These are phyloP conservation scores for Spiromastix sp. DNA, from an alignment of 2,329 filamentous ascomycete genomes.

Conservation along the genomic window DNA sequence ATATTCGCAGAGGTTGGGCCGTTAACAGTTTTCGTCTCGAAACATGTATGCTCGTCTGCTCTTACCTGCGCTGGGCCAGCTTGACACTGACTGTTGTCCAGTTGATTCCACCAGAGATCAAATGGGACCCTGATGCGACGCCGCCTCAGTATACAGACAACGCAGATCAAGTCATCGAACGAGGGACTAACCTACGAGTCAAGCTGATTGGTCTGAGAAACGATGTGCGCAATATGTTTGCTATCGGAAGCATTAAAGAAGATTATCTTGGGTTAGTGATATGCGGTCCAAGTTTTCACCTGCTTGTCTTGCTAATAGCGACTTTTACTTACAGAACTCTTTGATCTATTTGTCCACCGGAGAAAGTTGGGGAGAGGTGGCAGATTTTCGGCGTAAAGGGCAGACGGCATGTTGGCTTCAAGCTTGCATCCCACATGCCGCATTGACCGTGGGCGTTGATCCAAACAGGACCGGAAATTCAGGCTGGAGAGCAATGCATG, in stretches of 20 bases:
- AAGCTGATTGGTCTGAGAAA: conserved; percentile 91
- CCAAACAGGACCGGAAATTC: no score
- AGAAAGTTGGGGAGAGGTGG: no score
- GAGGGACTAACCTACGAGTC: conserved; percentile 82
- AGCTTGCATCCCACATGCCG: no score
- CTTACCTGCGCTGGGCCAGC: not conserved
- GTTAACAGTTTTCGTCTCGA: conserved; percentile 42
- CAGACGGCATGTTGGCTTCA: no score
- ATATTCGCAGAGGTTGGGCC: conserved; percentile 55
- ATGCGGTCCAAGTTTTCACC: no score
- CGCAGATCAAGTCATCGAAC: conserved; percentile 86
- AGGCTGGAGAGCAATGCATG: no score
- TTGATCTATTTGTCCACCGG: conserved; percentile 9
- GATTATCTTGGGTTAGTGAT: conserved; percentile 42
- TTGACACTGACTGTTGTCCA: conserved; percentile 28
- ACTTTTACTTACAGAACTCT: conserved; percentile 5
- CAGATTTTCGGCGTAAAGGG: no score
- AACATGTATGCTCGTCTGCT: conserved; percentile 52
- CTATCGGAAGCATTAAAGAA: conserved; percentile 93
- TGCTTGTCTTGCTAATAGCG: conserved; percentile 3
- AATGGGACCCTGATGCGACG: conserved; percentile 89
- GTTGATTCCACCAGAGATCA: conserved; percentile 87
- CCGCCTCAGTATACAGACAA: conserved; percentile 97
- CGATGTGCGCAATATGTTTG: conserved; percentile 91
- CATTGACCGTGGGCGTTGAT: no score